Conservation (phyloP, 2,329 filamentous ascomycete genomes). For the Colletotrichum coccodes region DNA sequence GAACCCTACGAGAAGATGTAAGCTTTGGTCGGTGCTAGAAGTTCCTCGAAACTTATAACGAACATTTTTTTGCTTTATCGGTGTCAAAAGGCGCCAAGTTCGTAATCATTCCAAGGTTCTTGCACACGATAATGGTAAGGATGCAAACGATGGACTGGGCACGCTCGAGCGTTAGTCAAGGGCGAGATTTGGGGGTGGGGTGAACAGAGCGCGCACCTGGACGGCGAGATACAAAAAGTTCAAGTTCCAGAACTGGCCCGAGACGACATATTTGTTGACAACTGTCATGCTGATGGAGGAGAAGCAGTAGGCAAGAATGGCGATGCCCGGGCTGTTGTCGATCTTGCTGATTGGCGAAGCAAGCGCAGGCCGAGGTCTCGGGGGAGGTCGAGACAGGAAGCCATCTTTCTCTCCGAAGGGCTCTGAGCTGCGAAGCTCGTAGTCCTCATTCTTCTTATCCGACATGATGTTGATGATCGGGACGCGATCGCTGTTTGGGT, state of each 20-base stretch:
- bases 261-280: conserved; percentile 99
- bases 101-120: conserved; percentile 82
- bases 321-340: conserved; percentile 80
- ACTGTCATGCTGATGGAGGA: conserved; percentile 99
- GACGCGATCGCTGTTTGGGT: background rate
- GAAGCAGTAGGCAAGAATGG: conserved; percentile 90
- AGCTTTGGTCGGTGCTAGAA: conserved; percentile 24
- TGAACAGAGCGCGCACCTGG: conserved; percentile 73
- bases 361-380: conserved; percentile 39
- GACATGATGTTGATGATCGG: conserved; percentile 65
- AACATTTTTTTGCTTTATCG: conserved; percentile 94
- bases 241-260: conserved; percentile 89
- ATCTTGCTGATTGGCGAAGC: conserved; percentile 57
- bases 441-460: conserved; percentile 91
- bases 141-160: conserved; percentile 88
- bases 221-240: conserved; percentile 95
- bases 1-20: conserved; percentile 75
- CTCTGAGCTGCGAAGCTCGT: conserved; percentile 76
- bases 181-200: background rate
- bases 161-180: background rate
- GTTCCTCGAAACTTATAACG: conserved; percentile 41
- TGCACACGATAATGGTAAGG: conserved; percentile 83
- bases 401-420: conserved; percentile 62
- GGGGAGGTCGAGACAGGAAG: conserved; percentile 57
- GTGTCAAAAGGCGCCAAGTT: conserved; percentile 84